Evolutionary conservation across 2,329 filamentous ascomycete genomes (phyloP).

Genomic region (Hypoxylon sp.): DNA sequence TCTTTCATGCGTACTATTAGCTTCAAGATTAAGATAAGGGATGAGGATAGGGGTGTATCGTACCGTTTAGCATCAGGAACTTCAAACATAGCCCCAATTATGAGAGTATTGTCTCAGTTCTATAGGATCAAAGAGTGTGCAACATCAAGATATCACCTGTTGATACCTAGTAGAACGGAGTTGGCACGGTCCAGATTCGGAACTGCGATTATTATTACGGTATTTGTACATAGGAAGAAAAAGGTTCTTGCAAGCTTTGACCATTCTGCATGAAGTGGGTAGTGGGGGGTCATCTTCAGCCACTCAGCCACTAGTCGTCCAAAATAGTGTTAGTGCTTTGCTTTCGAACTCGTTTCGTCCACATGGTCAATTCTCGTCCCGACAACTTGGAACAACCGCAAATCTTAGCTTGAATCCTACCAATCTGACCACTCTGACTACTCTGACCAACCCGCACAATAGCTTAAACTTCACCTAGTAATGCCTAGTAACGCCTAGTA

Average conservation of each 20-base stretch:
- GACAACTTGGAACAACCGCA: constrained; percentile 38
- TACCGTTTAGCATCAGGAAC: constrained; percentile 69
- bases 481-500: constrained; percentile 25
- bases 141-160: background rate
- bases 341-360: constrained; percentile 36
- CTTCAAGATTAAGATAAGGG: constrained; percentile 16
- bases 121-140: background rate
- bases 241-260: constrained; percentile 19
- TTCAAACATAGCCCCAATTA: constrained; percentile 62
- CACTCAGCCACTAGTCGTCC: constrained; percentile 18
- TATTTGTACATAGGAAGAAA: constrained; percentile 5
- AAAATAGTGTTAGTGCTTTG: constrained; percentile 35
- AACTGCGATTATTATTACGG: too few species aligned
- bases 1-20: constrained; percentile 55
- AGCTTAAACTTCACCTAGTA: constrained; percentile 3
- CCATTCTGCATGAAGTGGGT: constrained; percentile 8
- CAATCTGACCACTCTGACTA: background rate
- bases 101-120: background rate
- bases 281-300: constrained; percentile 24
- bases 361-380: constrained; percentile 39
- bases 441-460: constrained; percentile 14
- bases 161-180: background rate
- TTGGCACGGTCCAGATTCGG: background rate
- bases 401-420: constrained; percentile 34
- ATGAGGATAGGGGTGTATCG: constrained; percentile 31